A percentile compares a stretch with the other conserved stretches of the same genome.
These are phyloP conservation scores for Hypoxylon fragiforme DNA, from an alignment of 495 filamentous ascomycete species.

Conservation along the genomic window DNA sequence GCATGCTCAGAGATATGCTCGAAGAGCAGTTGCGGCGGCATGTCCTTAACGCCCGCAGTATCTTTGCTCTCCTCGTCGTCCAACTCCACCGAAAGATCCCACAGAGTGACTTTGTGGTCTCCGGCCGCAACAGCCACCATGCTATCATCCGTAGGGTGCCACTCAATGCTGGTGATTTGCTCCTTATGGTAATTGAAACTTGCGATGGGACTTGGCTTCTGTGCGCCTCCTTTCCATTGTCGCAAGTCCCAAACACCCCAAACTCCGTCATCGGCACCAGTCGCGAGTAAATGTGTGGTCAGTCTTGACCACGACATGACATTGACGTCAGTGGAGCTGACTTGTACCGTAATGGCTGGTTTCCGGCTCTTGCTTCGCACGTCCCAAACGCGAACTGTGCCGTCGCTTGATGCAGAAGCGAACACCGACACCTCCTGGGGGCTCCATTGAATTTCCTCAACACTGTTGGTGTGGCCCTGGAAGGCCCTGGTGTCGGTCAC, in stretches of 20 bases:
- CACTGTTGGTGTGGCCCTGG: slow-evolving; percentile 76
- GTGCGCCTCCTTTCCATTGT: slow-evolving; percentile 71
- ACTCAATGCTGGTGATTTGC: slow-evolving; percentile 93
- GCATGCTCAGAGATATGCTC: slow-evolving; percentile 93
- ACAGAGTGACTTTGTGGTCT: slow-evolving; percentile 91
- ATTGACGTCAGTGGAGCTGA: slow-evolving; percentile 86
- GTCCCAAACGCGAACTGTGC: slow-evolving; percentile 94
- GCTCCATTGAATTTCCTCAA: slow-evolving; percentile 97
- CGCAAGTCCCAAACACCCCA: slow-evolving; percentile 97
- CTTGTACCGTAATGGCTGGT: slow-evolving; percentile 80
- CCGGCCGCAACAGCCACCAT: slow-evolving; percentile 90
- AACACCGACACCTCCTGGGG: slow-evolving; percentile 91
- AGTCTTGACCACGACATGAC: slow-evolving; percentile 91
- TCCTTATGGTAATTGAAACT: slow-evolving; percentile 93
- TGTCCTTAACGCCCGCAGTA: slow-evolving; percentile 81
- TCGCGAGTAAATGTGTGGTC: slow-evolving; percentile 85
- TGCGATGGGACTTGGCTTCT: slow-evolving; percentile 73
- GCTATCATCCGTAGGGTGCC: slow-evolving; percentile 95
- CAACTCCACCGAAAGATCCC: slow-evolving; percentile 95
- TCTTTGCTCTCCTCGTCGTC: slow-evolving; percentile 95
- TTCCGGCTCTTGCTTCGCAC: slow-evolving; percentile 83
- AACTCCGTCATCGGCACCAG: slow-evolving; percentile 89
- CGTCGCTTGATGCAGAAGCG: slow-evolving; percentile 88
- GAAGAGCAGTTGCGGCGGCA: slow-evolving; percentile 93
- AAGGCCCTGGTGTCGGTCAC: slow-evolving; percentile 80